A percentile compares a stretch with the other conserved stretches of the same genome.
These are phyloP conservation scores for Mucor velutinosus DNA, from an alignment of 371 early-diverging fungal genomes.

Conservation along the genomic window DNA sequence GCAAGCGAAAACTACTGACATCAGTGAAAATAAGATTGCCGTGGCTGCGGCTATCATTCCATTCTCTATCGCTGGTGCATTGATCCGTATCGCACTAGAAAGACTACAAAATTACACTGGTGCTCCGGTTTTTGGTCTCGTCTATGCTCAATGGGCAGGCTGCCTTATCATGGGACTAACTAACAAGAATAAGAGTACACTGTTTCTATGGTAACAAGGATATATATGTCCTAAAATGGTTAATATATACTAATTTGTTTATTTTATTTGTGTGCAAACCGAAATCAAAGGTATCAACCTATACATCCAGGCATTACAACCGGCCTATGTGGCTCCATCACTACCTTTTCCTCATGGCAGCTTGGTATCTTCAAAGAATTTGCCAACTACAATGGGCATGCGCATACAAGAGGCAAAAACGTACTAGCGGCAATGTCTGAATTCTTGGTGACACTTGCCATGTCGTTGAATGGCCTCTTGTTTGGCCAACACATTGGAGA, in stretches of 20 bases:
- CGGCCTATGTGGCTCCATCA: constrained; percentile 87
- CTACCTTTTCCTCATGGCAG: constrained; percentile 86
- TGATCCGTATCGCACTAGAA: constrained; percentile 61
- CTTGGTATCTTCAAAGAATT: constrained; percentile 60
- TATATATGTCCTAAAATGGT: neutral
- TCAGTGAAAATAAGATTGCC: constrained; percentile 41
- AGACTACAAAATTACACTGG: constrained; percentile 60
- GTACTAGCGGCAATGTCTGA: constrained; percentile 46
- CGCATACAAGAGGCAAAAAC: constrained; percentile 42
- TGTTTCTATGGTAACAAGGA: constrained; percentile 22
- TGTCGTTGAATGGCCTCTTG: constrained; percentile 45
- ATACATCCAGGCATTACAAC: constrained; percentile 66
- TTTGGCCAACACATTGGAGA: constrained; percentile 53
- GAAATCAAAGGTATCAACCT: constrained; percentile 46
- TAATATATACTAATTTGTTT: constrained; percentile 5
- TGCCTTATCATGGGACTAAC: constrained; percentile 72
- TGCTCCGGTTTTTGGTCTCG: constrained; percentile 63
- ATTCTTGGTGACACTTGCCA: constrained; percentile 49
- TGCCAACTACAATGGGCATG: constrained; percentile 39
- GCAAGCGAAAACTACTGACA: neutral
- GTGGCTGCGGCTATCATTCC: constrained; percentile 52
- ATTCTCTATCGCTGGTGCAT: constrained; percentile 66
- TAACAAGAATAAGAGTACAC: constrained; percentile 19
- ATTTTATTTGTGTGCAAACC: neutral
- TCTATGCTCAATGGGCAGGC: constrained; percentile 74